Percentiles rank a stretch among this genome's conserved stretches.
These are phyloP conservation scores for Vitis hybrid DNA, from an alignment of 177 flowering plant species.

Conservation along the genomic window DNA sequence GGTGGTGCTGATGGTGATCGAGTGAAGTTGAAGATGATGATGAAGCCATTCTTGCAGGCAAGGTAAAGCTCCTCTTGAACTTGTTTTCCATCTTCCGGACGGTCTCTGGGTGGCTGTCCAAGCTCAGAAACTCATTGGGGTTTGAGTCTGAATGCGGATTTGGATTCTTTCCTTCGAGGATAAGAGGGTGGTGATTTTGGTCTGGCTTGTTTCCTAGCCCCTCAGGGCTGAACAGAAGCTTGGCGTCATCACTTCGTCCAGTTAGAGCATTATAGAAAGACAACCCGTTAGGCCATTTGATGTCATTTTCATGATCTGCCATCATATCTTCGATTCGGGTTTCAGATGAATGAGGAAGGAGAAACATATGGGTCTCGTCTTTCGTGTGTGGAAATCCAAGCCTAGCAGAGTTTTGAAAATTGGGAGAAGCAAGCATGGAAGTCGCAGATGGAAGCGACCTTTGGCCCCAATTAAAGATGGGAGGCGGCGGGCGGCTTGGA, in stretches of 20 bases:
- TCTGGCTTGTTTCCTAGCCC: slow-evolving; percentile 54
- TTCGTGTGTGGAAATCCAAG: slow-evolving; percentile 58
- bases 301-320: slow-evolving; percentile 69
- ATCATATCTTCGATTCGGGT: slow-evolving; percentile 69
- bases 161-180: slow-evolving; percentile 30
- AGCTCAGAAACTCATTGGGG: slow-evolving; percentile 76
- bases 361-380: slow-evolving; percentile 74
- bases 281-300: slow-evolving; percentile 96
- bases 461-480: slow-evolving; percentile 84
- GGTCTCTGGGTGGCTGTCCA: slow-evolving; percentile 54
- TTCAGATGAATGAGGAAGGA: slow-evolving; percentile 64
- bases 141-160: slow-evolving; percentile 39
- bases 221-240: slow-evolving; percentile 74
- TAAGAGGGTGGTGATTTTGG: slow-evolving; percentile 37
- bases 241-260: slow-evolving; percentile 68
- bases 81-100: slow-evolving; percentile 64
- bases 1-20: slow-evolving; percentile 54
- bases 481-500: slow-evolving; percentile 59
- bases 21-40: slow-evolving; percentile 70
- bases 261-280: slow-evolving; percentile 87
- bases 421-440: slow-evolving; percentile 48
- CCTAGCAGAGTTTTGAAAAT: slow-evolving; percentile 49
- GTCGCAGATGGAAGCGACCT: slow-evolving; percentile 55
- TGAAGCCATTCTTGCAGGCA: slow-evolving; percentile 77
- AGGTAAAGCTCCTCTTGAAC: slow-evolving; percentile 85